Conservation (phyloP, 164 flowering plant genomes). For the Kalanchoe fedtschenkoi region DNA sequence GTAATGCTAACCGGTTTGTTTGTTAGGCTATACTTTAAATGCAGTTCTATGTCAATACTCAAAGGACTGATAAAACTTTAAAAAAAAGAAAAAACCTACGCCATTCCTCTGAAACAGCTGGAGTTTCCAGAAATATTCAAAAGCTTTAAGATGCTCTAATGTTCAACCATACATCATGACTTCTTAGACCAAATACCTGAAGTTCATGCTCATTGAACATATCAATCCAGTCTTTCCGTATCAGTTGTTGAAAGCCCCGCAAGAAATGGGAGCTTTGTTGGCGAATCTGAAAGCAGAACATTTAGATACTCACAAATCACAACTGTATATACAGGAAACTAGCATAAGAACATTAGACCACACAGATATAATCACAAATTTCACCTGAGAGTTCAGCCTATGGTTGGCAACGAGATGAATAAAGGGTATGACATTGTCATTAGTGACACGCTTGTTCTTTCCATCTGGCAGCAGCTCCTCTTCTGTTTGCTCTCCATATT, state of each 20-base stretch:
- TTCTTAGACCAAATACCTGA: constrained; percentile 43
- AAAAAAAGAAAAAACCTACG: too few species aligned
- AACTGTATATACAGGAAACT: background rate
- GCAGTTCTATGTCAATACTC: background rate
- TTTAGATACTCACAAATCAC: background rate
- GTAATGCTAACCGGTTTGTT: background rate
- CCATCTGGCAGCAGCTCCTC: constrained; percentile 87
- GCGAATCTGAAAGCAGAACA: constrained; percentile 45
- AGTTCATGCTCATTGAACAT: constrained; percentile 98
- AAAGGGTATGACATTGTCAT: constrained; percentile 79
- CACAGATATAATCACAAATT: background rate
- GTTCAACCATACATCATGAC: background rate
- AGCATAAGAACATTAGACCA: background rate
- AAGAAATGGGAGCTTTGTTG: constrained; percentile 89
- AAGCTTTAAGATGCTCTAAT: background rate
- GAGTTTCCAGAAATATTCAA: too few species aligned
- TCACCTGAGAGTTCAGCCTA: constrained; percentile 81
- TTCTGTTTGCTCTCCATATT: constrained; percentile 93
- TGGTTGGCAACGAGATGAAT: constrained; percentile 87
- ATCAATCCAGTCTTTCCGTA: constrained; percentile 84
- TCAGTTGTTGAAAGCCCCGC: constrained; percentile 89
- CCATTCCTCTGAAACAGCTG: too few species aligned
- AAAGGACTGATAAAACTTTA: background rate
- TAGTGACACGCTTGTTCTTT: constrained; percentile 68
- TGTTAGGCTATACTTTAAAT: background rate